phyloP scores from a whole-genome alignment of 1,139 yeast species.

The Hansenula sp. region DNA sequence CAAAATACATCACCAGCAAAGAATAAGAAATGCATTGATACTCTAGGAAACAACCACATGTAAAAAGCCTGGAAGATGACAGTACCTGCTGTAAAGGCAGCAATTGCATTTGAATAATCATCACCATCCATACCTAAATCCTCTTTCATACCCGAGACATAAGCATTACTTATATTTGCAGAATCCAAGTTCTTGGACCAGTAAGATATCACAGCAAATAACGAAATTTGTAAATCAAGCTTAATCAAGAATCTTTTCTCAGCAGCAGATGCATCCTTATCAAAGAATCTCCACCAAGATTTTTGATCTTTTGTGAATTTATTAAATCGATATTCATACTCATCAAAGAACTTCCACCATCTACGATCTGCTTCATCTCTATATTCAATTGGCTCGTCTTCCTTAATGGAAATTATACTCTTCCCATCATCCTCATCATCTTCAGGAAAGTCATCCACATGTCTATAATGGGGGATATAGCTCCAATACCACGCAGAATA shows the following conservation, averaged over 20 bases:
- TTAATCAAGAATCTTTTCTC: constrained; percentile 48
- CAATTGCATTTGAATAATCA: constrained; percentile 21
- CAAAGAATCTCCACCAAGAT: neutral
- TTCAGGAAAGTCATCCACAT: constrained; percentile 38
- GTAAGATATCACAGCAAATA: neutral
- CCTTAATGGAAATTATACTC: neutral
- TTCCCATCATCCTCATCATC: constrained; percentile 7
- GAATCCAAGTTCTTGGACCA: constrained; percentile 23
- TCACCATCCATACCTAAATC: constrained; percentile 37
- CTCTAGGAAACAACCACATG: constrained; percentile 13
- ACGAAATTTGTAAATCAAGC: constrained; percentile 29
- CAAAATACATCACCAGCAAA: constrained; percentile 21
- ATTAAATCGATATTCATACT: constrained; percentile 51
- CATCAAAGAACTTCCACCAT: constrained; percentile 62
- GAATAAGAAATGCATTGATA: constrained; percentile 10
- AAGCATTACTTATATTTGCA: constrained; percentile 32
- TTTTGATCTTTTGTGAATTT: constrained; percentile 25
- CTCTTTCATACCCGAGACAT: constrained; percentile 43
- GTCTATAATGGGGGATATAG: constrained; percentile 40
- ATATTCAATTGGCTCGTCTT: constrained; percentile 33
- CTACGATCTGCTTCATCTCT: constrained; percentile 57
- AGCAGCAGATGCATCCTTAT: constrained; percentile 28
- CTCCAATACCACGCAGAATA: constrained; percentile 31
- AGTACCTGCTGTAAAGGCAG: constrained; percentile 23
- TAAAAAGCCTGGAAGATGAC: constrained; percentile 20